These are phyloP conservation scores for Styphnolobium japonicum DNA, from an alignment of 306 rosid species.

Conservation along the genomic window DNA sequence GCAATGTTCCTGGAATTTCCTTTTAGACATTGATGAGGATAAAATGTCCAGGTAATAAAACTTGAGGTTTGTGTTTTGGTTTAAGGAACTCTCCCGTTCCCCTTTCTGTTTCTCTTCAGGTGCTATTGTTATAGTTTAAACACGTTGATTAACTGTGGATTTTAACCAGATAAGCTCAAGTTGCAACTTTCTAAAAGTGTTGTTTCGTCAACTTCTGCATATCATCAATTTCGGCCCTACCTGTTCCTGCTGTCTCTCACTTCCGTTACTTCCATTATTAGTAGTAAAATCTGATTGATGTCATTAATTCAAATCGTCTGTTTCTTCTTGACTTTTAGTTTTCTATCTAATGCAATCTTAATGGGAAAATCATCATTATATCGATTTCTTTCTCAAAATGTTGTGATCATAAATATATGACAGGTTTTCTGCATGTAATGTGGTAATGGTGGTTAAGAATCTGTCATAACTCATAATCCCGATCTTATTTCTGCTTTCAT, in stretches of 20 bases:
- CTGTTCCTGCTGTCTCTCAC: background rate
- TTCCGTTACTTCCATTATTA: background rate
- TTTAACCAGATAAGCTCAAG: background rate
- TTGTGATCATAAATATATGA: constrained; percentile 1
- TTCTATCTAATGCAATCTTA: constrained; percentile 18
- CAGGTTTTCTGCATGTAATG: constrained; percentile 10
- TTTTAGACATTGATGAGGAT: constrained; percentile 4
- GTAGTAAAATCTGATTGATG: background rate
- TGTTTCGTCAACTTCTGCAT: constrained; percentile 7
- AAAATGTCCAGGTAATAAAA: background rate
- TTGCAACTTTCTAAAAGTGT: constrained; percentile 2
- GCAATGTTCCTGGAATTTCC: background rate
- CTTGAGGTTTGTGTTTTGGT: background rate
- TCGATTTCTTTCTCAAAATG: background rate
- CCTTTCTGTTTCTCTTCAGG: constrained; percentile 1
- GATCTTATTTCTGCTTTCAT: constrained; percentile 21
- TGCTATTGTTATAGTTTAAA: background rate
- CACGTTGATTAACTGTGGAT: constrained; percentile 1
- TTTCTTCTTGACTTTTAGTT: background rate
- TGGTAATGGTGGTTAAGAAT: constrained; percentile 11
- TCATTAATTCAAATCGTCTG: background rate
- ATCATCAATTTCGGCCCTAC: background rate
- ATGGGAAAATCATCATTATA: constrained; percentile 10
- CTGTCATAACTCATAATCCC: constrained; percentile 7
- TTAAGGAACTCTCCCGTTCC: background rate